phyloP scores from a whole-genome alignment of 768 basidiomycete species.

The Russula earlei region DNA sequence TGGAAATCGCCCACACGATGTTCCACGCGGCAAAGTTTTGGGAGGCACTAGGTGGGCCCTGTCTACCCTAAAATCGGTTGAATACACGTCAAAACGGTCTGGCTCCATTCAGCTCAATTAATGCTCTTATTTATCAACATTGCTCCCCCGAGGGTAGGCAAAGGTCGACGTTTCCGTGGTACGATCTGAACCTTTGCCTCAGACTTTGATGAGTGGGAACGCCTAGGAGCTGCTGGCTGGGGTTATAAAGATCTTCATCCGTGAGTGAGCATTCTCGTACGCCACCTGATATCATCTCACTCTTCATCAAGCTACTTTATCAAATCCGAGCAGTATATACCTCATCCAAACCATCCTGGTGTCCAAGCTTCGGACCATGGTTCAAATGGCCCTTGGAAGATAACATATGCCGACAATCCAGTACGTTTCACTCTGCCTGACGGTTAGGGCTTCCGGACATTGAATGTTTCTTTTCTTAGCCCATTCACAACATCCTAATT shows the following conservation, averaged over 20 bases:
- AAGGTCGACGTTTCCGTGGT: neutral
- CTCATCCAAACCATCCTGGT: neutral
- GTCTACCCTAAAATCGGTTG: neutral
- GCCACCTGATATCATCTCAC: neutral
- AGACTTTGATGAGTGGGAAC: slow-evolving; percentile 22
- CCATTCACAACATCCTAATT: slow-evolving; percentile 9
- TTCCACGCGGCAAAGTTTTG: slow-evolving; percentile 16
- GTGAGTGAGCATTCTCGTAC: neutral
- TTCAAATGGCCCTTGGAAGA: slow-evolving; percentile 12
- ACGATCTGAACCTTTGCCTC: neutral
- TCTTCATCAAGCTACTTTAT: slow-evolving; percentile 11
- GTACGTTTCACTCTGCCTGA: neutral
- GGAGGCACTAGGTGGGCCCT: slow-evolving; percentile 9
- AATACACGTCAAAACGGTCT: too few species aligned
- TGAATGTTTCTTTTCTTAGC: neutral
- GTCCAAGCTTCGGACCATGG: slow-evolving; percentile 10
- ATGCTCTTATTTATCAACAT: slow-evolving; percentile 16
- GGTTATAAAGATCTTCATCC: slow-evolving; percentile 20
- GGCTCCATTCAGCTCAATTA: slow-evolving; percentile 9
- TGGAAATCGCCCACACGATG: slow-evolving; percentile 3
- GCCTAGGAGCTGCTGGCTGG: slow-evolving; percentile 21
- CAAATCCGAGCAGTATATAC: slow-evolving; percentile 15
- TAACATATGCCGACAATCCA: neutral
- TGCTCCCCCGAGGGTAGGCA: slow-evolving; percentile 13
- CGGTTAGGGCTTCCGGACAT: neutral